These are phyloP conservation scores for Pseudonitzschia multiseries DNA, from an alignment of 108 stramenopile genomes.

Conservation along the genomic window DNA sequence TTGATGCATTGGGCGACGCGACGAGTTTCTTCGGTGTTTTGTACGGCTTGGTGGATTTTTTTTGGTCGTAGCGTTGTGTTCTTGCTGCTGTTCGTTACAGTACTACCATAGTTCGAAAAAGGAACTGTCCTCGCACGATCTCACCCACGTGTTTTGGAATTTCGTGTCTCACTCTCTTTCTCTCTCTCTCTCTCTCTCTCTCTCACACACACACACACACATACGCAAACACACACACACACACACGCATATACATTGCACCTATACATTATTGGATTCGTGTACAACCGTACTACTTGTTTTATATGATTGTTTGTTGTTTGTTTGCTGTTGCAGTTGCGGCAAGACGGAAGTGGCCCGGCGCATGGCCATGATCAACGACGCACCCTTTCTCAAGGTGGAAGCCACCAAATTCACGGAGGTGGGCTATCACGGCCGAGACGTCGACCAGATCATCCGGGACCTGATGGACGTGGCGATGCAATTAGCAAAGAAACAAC, in stretches of 20 bases:
- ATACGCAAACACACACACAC: too few species aligned
- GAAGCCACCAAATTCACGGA: slow-evolving; percentile 99
- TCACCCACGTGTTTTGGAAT: neutral
- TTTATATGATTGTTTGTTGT: too few species aligned
- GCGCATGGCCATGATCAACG: slow-evolving; percentile 93
- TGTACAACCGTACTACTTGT: too few species aligned
- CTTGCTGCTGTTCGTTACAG: neutral
- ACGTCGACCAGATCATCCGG: slow-evolving; percentile 98
- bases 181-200: too few species aligned
- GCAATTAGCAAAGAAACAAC: slow-evolving; percentile 85
- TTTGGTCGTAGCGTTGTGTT: too few species aligned
- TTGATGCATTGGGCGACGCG: neutral
- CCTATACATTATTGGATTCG: too few species aligned
- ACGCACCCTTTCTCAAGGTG: slow-evolving; percentile 99
- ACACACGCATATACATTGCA: too few species aligned
- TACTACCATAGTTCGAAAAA: neutral
- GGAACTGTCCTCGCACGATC: neutral
- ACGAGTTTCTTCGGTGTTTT: neutral
- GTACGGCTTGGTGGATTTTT: too few species aligned
- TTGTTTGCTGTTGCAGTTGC: slow-evolving; percentile 44
- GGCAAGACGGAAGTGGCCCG: slow-evolving; percentile 99
- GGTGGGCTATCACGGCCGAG: slow-evolving; percentile 98
- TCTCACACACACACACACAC: too few species aligned
- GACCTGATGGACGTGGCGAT: slow-evolving; percentile 97
- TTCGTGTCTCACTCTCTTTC: too few species aligned